Base-by-base conservation (phyloP, 176 grass and related monocot genomes). In the Raddia guianensis region DNA sequence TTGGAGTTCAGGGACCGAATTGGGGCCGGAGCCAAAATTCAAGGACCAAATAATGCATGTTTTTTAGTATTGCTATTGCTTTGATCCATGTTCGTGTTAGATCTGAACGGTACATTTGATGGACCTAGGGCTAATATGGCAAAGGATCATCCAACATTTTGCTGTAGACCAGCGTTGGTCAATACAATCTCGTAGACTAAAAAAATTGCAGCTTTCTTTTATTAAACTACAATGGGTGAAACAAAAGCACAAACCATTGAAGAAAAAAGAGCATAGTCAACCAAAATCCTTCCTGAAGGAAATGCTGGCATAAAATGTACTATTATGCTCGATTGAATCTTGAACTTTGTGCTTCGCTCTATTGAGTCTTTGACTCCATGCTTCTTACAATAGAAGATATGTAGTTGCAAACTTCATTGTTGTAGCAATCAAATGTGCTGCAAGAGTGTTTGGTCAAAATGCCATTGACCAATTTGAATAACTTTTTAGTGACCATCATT, bases 301-400 rank as follows among this genome's bases (percentile, higher is more conserved):
- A 8, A 32, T 57, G 58, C 40, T 58, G 14, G 54, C 6, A 56
- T 27, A 60, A 12, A 13, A 60, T 14, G 9, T 86, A 15, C 13
- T 71, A 7, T 64, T 20, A 14, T 46, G 3, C 20, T 18, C 1
- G 65, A n/a, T 75, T 45, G 40, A 75, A n/a, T 52, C 37, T 50
- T 33, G 6, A 70, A 12, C 20, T 27, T 63, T 21, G 21, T 34
- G 19, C 6, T 46, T 69, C 19, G 9, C 51, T 54, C 9, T 74
- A 19, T 74, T 57, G 46, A 50, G 15, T 20, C 21, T 15, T 60
- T 5, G 14, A 6, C 43, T 83, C 5, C 7, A 1, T 57, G 2
- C 51, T 43, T 68, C 33, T 57, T 73, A 76, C 18, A 44, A 37
- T 51, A 72, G 46, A 63, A 62, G 6, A 10, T 72, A 72, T 63